Base-by-base conservation (phyloP, 768 basidiomycete species). In the Podaxis rugospora region DNA sequence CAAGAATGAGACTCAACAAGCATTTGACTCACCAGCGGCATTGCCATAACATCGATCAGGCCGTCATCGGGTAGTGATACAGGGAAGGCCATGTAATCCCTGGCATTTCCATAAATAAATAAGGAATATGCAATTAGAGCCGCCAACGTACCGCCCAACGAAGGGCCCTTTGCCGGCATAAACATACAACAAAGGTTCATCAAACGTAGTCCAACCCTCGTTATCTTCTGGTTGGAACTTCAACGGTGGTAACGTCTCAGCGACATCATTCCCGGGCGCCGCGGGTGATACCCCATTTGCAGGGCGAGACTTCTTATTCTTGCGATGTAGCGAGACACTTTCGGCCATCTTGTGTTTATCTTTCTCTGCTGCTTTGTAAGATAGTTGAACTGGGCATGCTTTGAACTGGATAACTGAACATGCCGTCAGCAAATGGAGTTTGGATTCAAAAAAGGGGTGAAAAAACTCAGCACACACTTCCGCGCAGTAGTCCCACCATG, bases 61-160 rank as follows among this genome's bases (percentile, higher is more conserved):
- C 92, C 91, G 67, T 95, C 91, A 62, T 89, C 83, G 0, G 91
- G 89, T 53, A 88, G 70, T 21, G 90, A 90, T 3, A 91, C 86
- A 0, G 92, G 93, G 68, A 93, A 95, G 25, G 91, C 85, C 87
- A 93, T 88, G 39, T 89, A 78, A 60, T 89, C 87, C 16, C 88
- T 88, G 44, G 18, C 10, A 35, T 25, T 42, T 23, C 25, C 44
- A 25, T 61, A 21, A 63, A 25, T 35, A 32, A 28, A 51, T 39
- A 21, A 11, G 4, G 11, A 37, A 40, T 13, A 37, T 2, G 21
- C 32, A 11, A 62, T n/a, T 6, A 9, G 14, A 40, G 10, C 23
- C 10, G 44, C 35, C 14, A 25, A 63, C 75, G 59, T 66, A 87
- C 88, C 85, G 78, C 56, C 79, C 81, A 44, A 90, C 87, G 72